Evolutionary conservation across 2,329 filamentous ascomycete genomes (phyloP).

Genomic region (Calcarisporium arbuscula): DNA sequence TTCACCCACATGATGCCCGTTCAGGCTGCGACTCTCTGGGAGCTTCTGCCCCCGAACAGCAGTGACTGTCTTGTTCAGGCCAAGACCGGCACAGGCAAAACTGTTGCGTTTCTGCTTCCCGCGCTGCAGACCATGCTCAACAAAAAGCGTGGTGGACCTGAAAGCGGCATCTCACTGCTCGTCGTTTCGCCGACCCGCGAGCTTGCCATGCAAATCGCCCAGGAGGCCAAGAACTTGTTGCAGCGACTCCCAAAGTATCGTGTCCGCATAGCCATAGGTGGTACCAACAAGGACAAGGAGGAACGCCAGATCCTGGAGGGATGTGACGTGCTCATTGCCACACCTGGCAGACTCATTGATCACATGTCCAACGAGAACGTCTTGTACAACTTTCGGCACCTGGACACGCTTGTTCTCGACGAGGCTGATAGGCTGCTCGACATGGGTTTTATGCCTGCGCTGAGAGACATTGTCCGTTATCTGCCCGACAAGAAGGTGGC

Average conservation of each 20-base stretch:
- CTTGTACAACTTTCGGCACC: constrained; percentile 55
- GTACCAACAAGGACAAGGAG: constrained; percentile 66
- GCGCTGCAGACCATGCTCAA: constrained; percentile 69
- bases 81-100: constrained; percentile 84
- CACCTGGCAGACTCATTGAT: constrained; percentile 72
- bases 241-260: constrained; percentile 68
- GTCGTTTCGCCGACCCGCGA: constrained; percentile 67
- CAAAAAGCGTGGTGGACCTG: constrained; percentile 22
- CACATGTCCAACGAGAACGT: constrained; percentile 70
- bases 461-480: constrained; percentile 69
- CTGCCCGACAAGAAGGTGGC: constrained; percentile 57
- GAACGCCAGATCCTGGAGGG: constrained; percentile 64
- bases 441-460: constrained; percentile 73
- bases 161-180: constrained; percentile 48
- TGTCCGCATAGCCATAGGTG: constrained; percentile 74
- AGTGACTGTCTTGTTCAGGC: constrained; percentile 66
- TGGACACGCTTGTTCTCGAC: constrained; percentile 78
- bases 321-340: constrained; percentile 75
- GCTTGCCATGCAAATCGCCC: constrained; percentile 62
- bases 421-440: constrained; percentile 79
- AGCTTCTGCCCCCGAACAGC: constrained; percentile 38
- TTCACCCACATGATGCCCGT: constrained; percentile 50
- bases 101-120: constrained; percentile 76
- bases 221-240: constrained; percentile 65
- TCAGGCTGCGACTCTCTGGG: constrained; percentile 44